Evolutionary conservation across 192 early-diverging fungal species (phyloP).

Genomic region (Linnemannia zychae): DNA sequence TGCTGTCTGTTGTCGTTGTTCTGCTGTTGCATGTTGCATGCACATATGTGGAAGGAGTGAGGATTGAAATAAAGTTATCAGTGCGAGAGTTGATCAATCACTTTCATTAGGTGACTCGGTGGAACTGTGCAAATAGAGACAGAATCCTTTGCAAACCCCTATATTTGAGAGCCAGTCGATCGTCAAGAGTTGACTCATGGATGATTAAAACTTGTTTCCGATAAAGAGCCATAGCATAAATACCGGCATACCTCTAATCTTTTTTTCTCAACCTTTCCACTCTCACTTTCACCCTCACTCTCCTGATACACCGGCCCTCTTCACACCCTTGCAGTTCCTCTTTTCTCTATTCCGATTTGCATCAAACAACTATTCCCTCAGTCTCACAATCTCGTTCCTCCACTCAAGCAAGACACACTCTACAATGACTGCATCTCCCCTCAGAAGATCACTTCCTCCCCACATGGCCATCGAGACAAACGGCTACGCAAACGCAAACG

Average conservation of each 20-base stretch:
- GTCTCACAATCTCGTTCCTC: not conserved
- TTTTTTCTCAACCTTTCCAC: not conserved
- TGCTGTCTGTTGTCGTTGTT: too few relatives aligned
- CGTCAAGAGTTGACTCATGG: not conserved
- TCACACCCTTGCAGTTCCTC: too few relatives aligned
- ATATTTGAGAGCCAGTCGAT: not conserved
- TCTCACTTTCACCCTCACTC: not conserved
- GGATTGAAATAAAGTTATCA: too few relatives aligned
- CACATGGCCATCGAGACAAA: conserved; percentile 27
- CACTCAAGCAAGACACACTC: too few relatives aligned
- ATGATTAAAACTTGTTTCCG: not conserved
- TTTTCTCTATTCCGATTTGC: not conserved
- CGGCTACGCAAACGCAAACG: conserved; percentile 9
- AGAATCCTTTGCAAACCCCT: not conserved
- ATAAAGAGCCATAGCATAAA: not conserved
- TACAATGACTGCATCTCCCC: conserved; percentile 51
- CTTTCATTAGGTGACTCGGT: too few relatives aligned
- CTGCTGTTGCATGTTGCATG: too few relatives aligned
- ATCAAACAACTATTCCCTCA: not conserved
- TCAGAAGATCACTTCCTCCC: conserved; percentile 40
- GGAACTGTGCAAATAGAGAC: too few relatives aligned
- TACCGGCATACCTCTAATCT: not conserved
- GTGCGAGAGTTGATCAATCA: too few relatives aligned
- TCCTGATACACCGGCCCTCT: not conserved
- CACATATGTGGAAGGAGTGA: too few relatives aligned